A percentile compares a stretch with the other conserved stretches of the same genome.
Evolutionary conservation across 352 stramenopile species (phyloP).

Genomic region (Phytophthora pluvialis): DNA sequence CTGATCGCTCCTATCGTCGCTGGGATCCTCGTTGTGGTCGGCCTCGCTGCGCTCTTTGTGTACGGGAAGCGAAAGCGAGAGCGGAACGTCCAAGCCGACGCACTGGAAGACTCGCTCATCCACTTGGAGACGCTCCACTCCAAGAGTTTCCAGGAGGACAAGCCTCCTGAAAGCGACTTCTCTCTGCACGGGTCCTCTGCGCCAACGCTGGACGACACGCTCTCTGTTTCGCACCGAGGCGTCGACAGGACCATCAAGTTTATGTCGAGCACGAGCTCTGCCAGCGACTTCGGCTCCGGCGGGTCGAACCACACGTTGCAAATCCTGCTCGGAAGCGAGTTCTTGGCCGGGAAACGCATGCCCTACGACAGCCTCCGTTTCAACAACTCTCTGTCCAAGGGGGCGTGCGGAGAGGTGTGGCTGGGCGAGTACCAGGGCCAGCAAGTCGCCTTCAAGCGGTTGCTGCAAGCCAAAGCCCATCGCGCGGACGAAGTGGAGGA

Average conservation of each 20-base stretch:
- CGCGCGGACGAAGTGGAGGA: slow-evolving; percentile 41
- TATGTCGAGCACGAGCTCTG: not conserved
- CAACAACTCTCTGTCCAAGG: slow-evolving; percentile 40
- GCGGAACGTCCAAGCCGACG: slow-evolving; percentile 3
- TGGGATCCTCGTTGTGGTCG: slow-evolving; percentile 20
- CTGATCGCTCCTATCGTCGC: slow-evolving; percentile 26
- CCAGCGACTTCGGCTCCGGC: slow-evolving; percentile 6
- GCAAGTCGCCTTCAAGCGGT: slow-evolving; percentile 51
- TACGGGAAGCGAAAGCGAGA: slow-evolving; percentile 19
- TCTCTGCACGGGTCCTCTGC: not conserved
- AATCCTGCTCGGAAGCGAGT: slow-evolving; percentile 25
- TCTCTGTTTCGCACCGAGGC: slow-evolving; percentile 15
- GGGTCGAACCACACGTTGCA: slow-evolving; percentile 26
- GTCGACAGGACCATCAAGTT: slow-evolving; percentile 28
- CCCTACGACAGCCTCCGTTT: slow-evolving; percentile 36
- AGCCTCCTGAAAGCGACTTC: not conserved
- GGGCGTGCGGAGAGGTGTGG: slow-evolving; percentile 64
- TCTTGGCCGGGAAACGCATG: slow-evolving; percentile 23
- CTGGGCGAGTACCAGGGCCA: slow-evolving; percentile 34
- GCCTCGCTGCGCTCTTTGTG: slow-evolving; percentile 13
- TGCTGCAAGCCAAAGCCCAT: slow-evolving; percentile 36
- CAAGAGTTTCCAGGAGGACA: slow-evolving; percentile 1
- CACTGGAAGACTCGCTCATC: slow-evolving; percentile 17
- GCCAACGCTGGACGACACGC: slow-evolving; percentile 9
- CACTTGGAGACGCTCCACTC: not conserved